These are phyloP conservation scores for Hippophae rhamnoides DNA, from an alignment of 306 rosid genomes.

Conservation along the genomic window DNA sequence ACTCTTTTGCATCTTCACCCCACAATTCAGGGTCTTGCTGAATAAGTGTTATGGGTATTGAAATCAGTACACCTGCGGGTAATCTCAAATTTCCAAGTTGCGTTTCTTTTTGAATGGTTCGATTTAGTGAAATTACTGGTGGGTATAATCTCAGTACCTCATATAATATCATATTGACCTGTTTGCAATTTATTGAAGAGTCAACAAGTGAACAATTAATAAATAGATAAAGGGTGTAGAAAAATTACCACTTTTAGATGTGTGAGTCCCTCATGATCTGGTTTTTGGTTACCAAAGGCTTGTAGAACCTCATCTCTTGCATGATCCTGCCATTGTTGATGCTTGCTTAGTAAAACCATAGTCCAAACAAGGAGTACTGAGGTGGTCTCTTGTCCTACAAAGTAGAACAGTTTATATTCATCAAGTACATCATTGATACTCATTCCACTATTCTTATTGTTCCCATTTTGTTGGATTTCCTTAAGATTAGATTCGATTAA, in stretches of 20 bases:
- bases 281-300: slow-evolving; percentile 34
- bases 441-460: slow-evolving; percentile 34
- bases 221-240: not conserved
- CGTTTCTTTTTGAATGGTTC: slow-evolving; percentile 13
- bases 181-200: not conserved
- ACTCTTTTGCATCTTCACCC: slow-evolving; percentile 48
- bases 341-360: slow-evolving; percentile 27
- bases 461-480: slow-evolving; percentile 32
- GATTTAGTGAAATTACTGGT: not conserved
- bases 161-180: slow-evolving; percentile 43
- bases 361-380: slow-evolving; percentile 45
- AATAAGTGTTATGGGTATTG: slow-evolving; percentile 21
- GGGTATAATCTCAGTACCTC: slow-evolving; percentile 56
- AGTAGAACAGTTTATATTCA: slow-evolving; percentile 47
- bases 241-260: slow-evolving; percentile 46
- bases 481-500: slow-evolving; percentile 33
- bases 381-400: slow-evolving; percentile 57
- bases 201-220: not conserved
- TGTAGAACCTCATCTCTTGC: slow-evolving; percentile 46
- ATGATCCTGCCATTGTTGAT: slow-evolving; percentile 37
- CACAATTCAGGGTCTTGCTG: slow-evolving; percentile 38
- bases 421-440: slow-evolving; percentile 30
- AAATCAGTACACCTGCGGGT: slow-evolving; percentile 28
- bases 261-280: slow-evolving; percentile 33
- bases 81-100: slow-evolving; percentile 30